Conservation (phyloP, 1,284 basidiomycete genomes). For the Tremellales sp. region DNA sequence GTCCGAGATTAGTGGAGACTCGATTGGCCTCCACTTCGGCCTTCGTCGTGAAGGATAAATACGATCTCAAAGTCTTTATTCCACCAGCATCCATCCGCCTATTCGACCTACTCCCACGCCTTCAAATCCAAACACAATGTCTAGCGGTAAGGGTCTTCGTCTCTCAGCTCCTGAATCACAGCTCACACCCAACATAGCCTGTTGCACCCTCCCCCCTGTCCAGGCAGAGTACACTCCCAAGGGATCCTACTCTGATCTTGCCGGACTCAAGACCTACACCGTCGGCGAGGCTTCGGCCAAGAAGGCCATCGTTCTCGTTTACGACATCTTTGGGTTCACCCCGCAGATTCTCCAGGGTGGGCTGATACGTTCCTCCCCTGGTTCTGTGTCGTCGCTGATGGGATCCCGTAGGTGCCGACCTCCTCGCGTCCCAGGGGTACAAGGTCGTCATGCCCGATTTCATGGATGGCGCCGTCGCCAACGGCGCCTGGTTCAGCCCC, state of each 20-base stretch:
- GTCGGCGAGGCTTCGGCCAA: conserved; percentile 37
- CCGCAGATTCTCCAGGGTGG: conserved; percentile 52
- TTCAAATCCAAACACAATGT: too few species aligned
- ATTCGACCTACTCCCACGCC: too few species aligned
- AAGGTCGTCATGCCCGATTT: conserved; percentile 11
- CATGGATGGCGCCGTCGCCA: conserved; percentile 20
- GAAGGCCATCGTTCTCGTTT: conserved; percentile 36
- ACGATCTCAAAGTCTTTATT: too few species aligned
- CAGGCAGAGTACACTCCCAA: conserved; percentile 52
- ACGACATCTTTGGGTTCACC: conserved; percentile 51
- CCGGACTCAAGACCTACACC: conserved; percentile 47
- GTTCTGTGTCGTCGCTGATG: background rate
- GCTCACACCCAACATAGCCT: conserved; percentile 33
- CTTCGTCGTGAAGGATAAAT: too few species aligned
- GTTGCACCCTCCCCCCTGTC: conserved; percentile 52
- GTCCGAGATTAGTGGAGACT: too few species aligned
- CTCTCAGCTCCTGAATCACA: too few species aligned
- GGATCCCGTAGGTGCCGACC: conserved; percentile 39
- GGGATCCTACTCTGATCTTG: conserved; percentile 45
- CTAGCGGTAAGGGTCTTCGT: too few species aligned
- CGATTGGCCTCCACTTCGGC: too few species aligned
- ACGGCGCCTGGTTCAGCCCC: background rate
- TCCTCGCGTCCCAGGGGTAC: conserved; percentile 46
- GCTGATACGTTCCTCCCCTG: conserved; percentile 1
- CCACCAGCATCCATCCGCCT: too few species aligned